Evolutionary conservation across 495 filamentous ascomycete genomes (phyloP).

Genomic region (Lasiosphaeris hirsuta): DNA sequence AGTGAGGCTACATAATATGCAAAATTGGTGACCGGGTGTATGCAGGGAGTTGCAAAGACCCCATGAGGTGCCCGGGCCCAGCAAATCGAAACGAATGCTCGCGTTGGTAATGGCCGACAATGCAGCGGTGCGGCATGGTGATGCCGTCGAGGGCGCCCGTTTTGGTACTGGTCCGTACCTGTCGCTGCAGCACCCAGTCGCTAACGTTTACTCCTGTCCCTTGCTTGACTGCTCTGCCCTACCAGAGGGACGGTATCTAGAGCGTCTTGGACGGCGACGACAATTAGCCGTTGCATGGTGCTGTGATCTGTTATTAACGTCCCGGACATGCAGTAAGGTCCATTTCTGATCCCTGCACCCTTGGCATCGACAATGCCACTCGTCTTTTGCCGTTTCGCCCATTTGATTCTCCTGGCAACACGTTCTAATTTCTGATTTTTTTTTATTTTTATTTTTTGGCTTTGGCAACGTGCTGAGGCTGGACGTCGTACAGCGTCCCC

Average conservation of each 20-base stretch:
- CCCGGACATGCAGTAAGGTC: constrained; percentile 11
- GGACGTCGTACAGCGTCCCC: no score
- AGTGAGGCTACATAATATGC: constrained; percentile 1
- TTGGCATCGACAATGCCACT: constrained; percentile 22
- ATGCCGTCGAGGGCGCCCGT: neutral
- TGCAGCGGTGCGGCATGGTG: neutral
- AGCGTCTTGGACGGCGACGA: constrained; percentile 1
- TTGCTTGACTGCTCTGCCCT: neutral
- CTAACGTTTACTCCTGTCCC: neutral
- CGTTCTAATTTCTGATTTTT: neutral
- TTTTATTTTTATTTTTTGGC: no score
- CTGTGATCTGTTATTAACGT: constrained; percentile 14
- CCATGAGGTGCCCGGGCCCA: neutral
- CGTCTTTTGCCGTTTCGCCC: neutral
- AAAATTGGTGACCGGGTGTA: constrained; percentile 1
- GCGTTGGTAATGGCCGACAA: neutral
- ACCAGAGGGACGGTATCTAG: constrained; percentile 13
- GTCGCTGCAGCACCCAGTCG: neutral
- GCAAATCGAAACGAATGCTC: constrained; percentile 11
- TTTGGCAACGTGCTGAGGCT: no score
- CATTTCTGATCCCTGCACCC: constrained; percentile 7
- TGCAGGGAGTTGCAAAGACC: neutral
- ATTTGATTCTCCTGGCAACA: neutral
- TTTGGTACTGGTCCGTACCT: neutral
- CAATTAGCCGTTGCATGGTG: constrained; percentile 22